phyloP scores from a whole-genome alignment of 495 filamentous ascomycete species.

The Viridothelium virens region DNA sequence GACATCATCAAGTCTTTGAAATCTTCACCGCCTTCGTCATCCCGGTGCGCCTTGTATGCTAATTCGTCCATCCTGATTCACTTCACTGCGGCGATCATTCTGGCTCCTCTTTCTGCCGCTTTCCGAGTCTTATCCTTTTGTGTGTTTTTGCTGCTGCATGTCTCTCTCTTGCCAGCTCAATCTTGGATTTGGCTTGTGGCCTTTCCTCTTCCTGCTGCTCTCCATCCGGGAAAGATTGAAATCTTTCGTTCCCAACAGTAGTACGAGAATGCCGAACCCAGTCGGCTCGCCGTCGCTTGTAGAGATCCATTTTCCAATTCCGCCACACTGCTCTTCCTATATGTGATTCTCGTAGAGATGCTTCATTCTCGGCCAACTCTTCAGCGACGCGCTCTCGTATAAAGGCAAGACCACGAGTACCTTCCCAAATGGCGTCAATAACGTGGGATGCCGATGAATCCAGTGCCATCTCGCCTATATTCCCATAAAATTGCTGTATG shows the following conservation, averaged over 20 bases:
- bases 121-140: not conserved
- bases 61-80: not conserved
- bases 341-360: slow-evolving; percentile 60
- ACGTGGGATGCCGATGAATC: slow-evolving; percentile 69
- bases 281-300: slow-evolving; percentile 57
- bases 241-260: slow-evolving; percentile 36
- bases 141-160: slow-evolving; percentile 23
- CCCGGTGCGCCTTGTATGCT: not conserved
- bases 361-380: slow-evolving; percentile 55
- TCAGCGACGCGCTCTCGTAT: slow-evolving; percentile 60
- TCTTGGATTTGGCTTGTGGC: slow-evolving; percentile 25
- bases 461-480: slow-evolving; percentile 56
- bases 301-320: slow-evolving; percentile 88
- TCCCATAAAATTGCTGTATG: slow-evolving; percentile 50
- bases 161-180: slow-evolving; percentile 35
- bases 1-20: slow-evolving; percentile 5
- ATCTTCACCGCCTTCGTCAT: slow-evolving; percentile 11
- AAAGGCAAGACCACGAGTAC: slow-evolving; percentile 56
- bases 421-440: slow-evolving; percentile 66
- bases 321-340: slow-evolving; percentile 79
- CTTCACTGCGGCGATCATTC: not conserved
- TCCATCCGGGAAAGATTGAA: slow-evolving; percentile 33
- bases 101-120: not conserved
- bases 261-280: slow-evolving; percentile 65
- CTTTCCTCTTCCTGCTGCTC: slow-evolving; percentile 6